These are phyloP conservation scores for Phytopythium oedochilum DNA, from an alignment of 352 stramenopile genomes.

Conservation along the genomic window DNA sequence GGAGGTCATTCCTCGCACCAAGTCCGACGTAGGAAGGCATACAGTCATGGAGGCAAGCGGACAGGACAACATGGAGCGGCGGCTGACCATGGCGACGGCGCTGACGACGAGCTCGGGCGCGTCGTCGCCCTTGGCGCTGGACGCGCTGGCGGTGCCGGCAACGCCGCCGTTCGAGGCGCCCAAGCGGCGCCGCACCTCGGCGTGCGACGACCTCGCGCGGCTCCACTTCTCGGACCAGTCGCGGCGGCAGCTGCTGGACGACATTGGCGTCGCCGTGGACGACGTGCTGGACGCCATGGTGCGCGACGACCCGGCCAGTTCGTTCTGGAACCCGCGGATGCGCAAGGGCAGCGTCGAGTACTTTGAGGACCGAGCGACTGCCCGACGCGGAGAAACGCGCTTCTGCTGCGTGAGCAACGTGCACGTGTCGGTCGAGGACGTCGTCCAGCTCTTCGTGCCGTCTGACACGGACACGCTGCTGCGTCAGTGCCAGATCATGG, in stretches of 20 bases:
- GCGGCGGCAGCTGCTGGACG: slow-evolving; percentile 18
- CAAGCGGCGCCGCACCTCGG: slow-evolving; percentile 4
- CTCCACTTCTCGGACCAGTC: slow-evolving; percentile 11
- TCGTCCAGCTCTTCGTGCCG: slow-evolving; percentile 30
- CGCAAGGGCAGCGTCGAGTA: slow-evolving; percentile 32
- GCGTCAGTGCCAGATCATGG: slow-evolving; percentile 29
- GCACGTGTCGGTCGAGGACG: slow-evolving; percentile 29
- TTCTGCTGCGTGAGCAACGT: slow-evolving; percentile 31
- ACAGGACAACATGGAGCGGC: not conserved
- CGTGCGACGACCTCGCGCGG: slow-evolving; percentile 1
- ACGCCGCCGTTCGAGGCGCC: not conserved
- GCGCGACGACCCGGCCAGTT: slow-evolving; percentile 18
- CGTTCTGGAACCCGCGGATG: slow-evolving; percentile 23
- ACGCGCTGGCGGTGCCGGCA: not conserved
- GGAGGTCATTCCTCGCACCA: too few relatives aligned
- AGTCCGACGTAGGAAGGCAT: too few relatives aligned
- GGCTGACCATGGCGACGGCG: slow-evolving; percentile 1
- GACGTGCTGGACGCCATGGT: slow-evolving; percentile 34
- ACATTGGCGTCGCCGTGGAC: slow-evolving; percentile 25
- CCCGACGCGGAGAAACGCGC: slow-evolving; percentile 21
- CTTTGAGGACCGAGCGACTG: slow-evolving; percentile 26
- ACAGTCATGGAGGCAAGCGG: too few relatives aligned
- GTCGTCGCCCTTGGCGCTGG: slow-evolving; percentile 2
- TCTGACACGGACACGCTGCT: slow-evolving; percentile 27
- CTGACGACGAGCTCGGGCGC: not conserved